Percentiles rank a stretch among this genome's conserved stretches.
These are phyloP conservation scores for Berkeleyomyces basicola DNA, from an alignment of 2,329 filamentous ascomycete species.

Conservation along the genomic window DNA sequence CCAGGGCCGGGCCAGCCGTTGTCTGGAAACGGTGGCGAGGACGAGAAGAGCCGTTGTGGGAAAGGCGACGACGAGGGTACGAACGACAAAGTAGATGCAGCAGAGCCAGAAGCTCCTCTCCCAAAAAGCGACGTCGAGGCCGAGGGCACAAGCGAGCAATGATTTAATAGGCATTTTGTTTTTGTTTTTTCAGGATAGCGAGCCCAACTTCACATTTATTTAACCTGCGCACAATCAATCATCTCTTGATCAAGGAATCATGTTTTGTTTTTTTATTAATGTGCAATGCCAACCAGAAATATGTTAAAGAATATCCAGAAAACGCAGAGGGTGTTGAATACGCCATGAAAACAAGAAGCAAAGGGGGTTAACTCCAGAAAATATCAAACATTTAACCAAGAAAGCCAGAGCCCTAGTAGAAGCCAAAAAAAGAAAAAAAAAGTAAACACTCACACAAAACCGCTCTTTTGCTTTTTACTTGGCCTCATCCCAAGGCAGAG, in stretches of 20 bases:
- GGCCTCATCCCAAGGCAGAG: conserved; percentile 45
- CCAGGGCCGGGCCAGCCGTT: background rate
- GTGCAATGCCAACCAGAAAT: background rate
- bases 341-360: background rate
- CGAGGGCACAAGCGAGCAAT: background rate
- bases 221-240: too few relatives aligned
- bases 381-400: background rate
- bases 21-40: background rate
- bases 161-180: background rate
- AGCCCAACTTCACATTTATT: too few relatives aligned
- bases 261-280: background rate
- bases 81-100: background rate
- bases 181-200: too few relatives aligned
- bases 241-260: too few relatives aligned
- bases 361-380: background rate
- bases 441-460: background rate
- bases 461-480: conserved; percentile 16
- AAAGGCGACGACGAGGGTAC: background rate
- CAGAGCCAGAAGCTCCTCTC: background rate
- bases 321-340: background rate
- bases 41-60: background rate
- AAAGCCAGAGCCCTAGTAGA: background rate
- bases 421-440: background rate
- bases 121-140: background rate
- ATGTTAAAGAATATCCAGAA: background rate